These are phyloP conservation scores for Andrographis paniculata DNA, from an alignment of 305 asterid genomes.

Conservation along the genomic window DNA sequence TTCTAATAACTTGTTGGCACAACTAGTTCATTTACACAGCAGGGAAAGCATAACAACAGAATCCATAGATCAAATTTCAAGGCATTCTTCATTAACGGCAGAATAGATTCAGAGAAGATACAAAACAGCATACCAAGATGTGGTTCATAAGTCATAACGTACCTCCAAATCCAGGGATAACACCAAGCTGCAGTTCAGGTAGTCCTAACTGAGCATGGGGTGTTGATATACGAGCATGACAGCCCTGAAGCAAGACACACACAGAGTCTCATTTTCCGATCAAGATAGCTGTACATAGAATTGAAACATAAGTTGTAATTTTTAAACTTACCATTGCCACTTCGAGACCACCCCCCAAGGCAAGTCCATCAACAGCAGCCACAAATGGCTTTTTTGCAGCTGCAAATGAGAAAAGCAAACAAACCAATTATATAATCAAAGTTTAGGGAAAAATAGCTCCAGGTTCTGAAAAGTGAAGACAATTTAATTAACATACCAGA, in stretches of 20 bases:
- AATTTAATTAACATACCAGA: conserved; percentile 48
- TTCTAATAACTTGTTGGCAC: conserved; percentile 2
- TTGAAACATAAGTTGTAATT: conserved; percentile 12
- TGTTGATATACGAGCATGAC: conserved; percentile 94
- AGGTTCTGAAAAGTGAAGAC: conserved; percentile 5
- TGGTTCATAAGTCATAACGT: background rate
- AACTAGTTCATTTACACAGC: background rate
- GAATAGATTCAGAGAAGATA: background rate
- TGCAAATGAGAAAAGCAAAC: conserved; percentile 26
- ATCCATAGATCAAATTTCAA: conserved; percentile 2
- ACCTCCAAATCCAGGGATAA: conserved; percentile 99
- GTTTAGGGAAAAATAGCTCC: background rate
- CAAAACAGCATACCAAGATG: background rate
- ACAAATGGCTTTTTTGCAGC: conserved; percentile 92
- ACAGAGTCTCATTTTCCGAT: no score
- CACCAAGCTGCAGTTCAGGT: conserved; percentile 94
- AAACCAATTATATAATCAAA: background rate
- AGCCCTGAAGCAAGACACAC: conserved; percentile 51
- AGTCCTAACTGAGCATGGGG: conserved; percentile 84
- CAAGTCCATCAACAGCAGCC: conserved; percentile 98
- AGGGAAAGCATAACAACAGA: conserved; percentile 1
- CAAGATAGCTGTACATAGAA: conserved; percentile 1
- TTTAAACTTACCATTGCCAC: conserved; percentile 76
- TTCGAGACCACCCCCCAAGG: conserved; percentile 97
- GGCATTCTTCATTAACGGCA: background rate